Base-by-base conservation (phyloP, 163 green algal genomes). In the Botryococcus braunii region DNA sequence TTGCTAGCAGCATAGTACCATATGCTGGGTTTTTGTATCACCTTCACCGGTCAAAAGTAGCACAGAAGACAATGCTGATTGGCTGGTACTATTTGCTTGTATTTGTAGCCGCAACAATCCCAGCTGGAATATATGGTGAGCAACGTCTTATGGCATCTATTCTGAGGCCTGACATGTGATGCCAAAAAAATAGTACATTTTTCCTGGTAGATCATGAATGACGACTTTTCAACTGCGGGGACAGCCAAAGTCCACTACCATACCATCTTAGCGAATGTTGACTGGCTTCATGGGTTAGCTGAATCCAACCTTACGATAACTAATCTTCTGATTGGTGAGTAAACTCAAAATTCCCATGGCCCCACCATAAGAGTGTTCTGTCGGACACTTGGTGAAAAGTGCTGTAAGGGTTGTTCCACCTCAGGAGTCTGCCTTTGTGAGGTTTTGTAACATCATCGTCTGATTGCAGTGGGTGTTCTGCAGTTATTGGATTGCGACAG, bases 81-180 rank as follows among this genome's bases (percentile, higher is more conserved):
- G 94, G 94, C 17, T 98, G 97, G 68, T 95, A 94, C 76, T 98
- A 98, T 81, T 79, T 99, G 9, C 80, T 99, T 4, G 90, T 86
- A 0, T 99, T 99, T 76, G 94, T 99, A 0, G 88, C 84, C 38
- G 94, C 81, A 2, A 97, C 92, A 11, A 97, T 98, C 37, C 91
- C 91, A 11, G 92, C 92, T n/a, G 92, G 92, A 29, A 94, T 97
- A 36, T 91, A 90, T 56, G 89, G 86, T 92, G 68, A 67, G 81
- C 4, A 1, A 49, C 58, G 35, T 46, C 35, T 27, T 55, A 21
- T 27, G 46, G 46, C 46, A 55, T 65, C 46, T 62, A 62, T 65
- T 7, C 58, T 57, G 36, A 41, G 5, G 35, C 25, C n/a, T 41
- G 25, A 34, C 21, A n/a, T 31, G 3, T 27, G 25, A 17, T 43